Evolutionary conservation across 2,329 filamentous ascomycete species (phyloP), one percentile per base, ranked within the genome.

Genomic region (Ceratocystis papillata): DNA sequence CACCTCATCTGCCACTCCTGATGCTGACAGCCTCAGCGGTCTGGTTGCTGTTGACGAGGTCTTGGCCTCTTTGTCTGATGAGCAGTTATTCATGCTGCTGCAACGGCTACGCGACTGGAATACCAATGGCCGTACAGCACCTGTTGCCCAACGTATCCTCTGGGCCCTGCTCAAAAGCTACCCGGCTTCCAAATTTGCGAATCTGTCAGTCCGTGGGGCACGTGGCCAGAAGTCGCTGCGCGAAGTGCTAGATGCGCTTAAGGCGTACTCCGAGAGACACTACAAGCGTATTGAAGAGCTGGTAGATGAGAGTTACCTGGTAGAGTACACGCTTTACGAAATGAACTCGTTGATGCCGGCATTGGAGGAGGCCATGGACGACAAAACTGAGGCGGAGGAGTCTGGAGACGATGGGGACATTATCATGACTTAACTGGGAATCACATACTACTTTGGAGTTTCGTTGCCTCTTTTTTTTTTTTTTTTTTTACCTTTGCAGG

Each of bases 101-200:
- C 79, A 93, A 46, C 82, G 94, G 67, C 77, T 96, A 57, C 83
- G 95, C 59, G 94, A 99, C 76, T 99, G 94, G 94, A 99, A 99
- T 74, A 96, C 94, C 3, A 97, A 97, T 71, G 91, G 90, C 0
- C 83, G 90, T 68, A 96, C 90, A 2, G 87, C 91, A 0, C 83
- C 86, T 4, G 85, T 97, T 0, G 89, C 94, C 0, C 94, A 99
- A 76, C 84, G 87, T 44, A 87, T 99, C 15, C 77, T 99, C 6
- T 88, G 86, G 78, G 84, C 88, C 1, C 73, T 99, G 6, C 85
- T 96, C 63, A 85, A 85, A 70, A 88, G 86, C 67, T 96, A 96
- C 72, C 88, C 91, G 1, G 88, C 89, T 1, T 84, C 84, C 62
- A 84, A 87, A 67, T 84, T 97, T 67, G 87, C 90, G 1, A 84